Percentiles rank a stretch among this genome's conserved stretches.
phyloP scores from a whole-genome alignment of 768 basidiomycete genomes.

The Pisolithus orientalis region DNA sequence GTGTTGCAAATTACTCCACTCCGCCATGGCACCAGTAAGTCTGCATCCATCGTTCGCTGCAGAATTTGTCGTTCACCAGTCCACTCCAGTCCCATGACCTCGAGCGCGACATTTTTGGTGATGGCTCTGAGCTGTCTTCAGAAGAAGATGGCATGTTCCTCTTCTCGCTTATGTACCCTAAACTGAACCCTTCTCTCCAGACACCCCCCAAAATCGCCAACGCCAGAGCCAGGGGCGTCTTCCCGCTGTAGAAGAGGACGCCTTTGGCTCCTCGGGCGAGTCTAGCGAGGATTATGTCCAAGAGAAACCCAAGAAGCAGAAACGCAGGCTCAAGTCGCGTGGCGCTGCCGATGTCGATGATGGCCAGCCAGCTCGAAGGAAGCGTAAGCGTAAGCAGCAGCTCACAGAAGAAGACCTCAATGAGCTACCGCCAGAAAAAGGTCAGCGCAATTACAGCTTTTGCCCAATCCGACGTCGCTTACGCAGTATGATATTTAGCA shows the following conservation, averaged over 20 bases:
- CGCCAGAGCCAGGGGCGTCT: conserved; percentile 24
- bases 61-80: background rate
- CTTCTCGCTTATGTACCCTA: background rate
- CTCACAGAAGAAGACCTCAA: conserved; percentile 60
- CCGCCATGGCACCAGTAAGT: conserved; percentile 8
- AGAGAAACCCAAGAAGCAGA: conserved; percentile 23
- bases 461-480: background rate
- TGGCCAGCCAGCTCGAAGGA: conserved; percentile 32
- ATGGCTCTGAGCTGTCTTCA: conserved; percentile 78
- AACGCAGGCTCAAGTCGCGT: conserved; percentile 28
- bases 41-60: background rate
- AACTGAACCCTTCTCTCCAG: conserved; percentile 20
- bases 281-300: conserved; percentile 51
- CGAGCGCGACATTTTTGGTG: conserved; percentile 74
- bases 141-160: conserved; percentile 48
- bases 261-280: conserved; percentile 32
- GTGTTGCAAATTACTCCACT: background rate
- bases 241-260: conserved; percentile 28
- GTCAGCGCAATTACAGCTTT: conserved; percentile 31
- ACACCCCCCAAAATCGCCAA: conserved; percentile 38
- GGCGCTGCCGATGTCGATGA: conserved; percentile 42
- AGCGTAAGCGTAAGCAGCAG: conserved; percentile 57
- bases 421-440: conserved; percentile 72
- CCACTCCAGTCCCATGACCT: conserved; percentile 28
- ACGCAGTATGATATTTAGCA: conserved; percentile 37